These are phyloP conservation scores for Microdochium trichocladiopsis DNA, from an alignment of 2,329 filamentous ascomycete genomes.

Conservation along the genomic window DNA sequence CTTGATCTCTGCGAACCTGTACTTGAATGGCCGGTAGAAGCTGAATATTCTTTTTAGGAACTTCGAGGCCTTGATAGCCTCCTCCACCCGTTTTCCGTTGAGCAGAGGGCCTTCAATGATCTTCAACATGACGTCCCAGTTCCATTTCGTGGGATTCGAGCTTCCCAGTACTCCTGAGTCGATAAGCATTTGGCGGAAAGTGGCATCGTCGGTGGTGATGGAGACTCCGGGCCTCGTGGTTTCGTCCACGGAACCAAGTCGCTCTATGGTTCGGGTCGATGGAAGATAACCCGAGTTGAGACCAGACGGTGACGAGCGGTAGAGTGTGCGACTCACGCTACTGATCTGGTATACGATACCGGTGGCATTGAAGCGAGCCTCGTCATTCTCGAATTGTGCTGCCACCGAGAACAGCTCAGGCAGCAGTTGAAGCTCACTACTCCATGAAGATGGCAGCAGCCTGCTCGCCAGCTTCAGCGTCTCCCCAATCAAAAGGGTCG, in stretches of 20 bases:
- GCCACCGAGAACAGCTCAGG: slow-evolving; percentile 79
- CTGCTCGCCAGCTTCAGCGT: slow-evolving; percentile 84
- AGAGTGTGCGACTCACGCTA: slow-evolving; percentile 89
- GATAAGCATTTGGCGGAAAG: slow-evolving; percentile 57
- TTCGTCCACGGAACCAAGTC: slow-evolving; percentile 47
- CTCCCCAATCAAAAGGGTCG: slow-evolving; percentile 84
- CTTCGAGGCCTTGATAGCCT: slow-evolving; percentile 90
- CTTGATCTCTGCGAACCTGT: slow-evolving; percentile 82
- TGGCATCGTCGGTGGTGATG: slow-evolving; percentile 50
- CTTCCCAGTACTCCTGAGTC: slow-evolving; percentile 84
- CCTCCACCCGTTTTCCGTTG: slow-evolving; percentile 85
- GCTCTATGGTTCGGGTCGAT: slow-evolving; percentile 36
- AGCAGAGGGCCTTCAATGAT: slow-evolving; percentile 90
- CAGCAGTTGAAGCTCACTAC: slow-evolving; percentile 76
- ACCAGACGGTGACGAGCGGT: slow-evolving; percentile 60
- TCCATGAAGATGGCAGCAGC: slow-evolving; percentile 75
- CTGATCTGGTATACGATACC: slow-evolving; percentile 97
- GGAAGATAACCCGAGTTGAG: slow-evolving; percentile 28
- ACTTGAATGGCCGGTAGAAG: slow-evolving; percentile 96
- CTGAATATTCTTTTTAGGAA: slow-evolving; percentile 93
- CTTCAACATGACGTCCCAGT: slow-evolving; percentile 87
- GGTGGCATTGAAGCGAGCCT: slow-evolving; percentile 73
- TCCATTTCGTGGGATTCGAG: slow-evolving; percentile 92
- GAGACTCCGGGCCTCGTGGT: slow-evolving; percentile 43
- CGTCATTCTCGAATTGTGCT: slow-evolving; percentile 62